Evolutionary conservation across 331 rosid species (phyloP).

Genomic region (Quercus lobata): DNA sequence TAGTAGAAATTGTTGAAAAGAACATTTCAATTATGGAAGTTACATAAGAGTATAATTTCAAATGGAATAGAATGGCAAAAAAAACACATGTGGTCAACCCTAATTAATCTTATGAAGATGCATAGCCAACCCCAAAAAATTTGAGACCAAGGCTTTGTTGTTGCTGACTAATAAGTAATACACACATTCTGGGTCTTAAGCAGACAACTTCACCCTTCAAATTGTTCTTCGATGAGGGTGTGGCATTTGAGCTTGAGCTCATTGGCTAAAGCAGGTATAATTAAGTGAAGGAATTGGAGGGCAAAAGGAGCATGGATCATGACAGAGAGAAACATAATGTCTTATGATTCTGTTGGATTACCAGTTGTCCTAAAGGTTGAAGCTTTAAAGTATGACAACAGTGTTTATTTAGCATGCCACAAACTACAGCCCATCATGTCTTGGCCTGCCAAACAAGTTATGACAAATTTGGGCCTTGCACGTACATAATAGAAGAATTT

Average conservation of each 20-base stretch:
- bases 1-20: too few relatives aligned
- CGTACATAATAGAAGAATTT: background rate
- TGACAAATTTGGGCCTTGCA: background rate
- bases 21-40: too few relatives aligned
- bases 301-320: background rate
- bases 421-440: background rate
- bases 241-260: background rate
- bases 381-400: background rate
- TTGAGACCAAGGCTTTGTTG: too few relatives aligned
- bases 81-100: too few relatives aligned
- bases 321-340: background rate
- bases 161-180: background rate
- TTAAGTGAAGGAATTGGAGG: background rate
- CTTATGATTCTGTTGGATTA: background rate
- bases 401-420: background rate
- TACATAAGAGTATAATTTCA: too few relatives aligned
- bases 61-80: too few relatives aligned
- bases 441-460: background rate
- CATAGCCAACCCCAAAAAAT: too few relatives aligned
- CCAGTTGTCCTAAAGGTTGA: background rate
- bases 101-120: too few relatives aligned
- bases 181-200: background rate
- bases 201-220: background rate
- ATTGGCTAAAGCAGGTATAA: background rate
- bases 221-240: background rate